Evolutionary conservation across 202 grass and related monocot species (phyloP).

Genomic region (Hordeum pubiflorum): DNA sequence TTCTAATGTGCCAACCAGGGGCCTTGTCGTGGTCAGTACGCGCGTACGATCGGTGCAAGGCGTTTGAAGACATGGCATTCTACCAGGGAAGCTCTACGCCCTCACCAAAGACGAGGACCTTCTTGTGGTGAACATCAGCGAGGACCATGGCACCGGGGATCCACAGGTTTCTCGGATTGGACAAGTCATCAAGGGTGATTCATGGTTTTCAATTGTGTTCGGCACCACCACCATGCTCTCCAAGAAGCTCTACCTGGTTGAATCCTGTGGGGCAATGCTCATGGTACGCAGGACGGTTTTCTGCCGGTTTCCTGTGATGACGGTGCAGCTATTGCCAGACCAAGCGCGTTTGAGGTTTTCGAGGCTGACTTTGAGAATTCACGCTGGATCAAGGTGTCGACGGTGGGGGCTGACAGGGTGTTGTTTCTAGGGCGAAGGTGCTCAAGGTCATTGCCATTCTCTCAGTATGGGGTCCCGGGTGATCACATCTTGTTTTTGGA

Average conservation of each 20-base stretch:
- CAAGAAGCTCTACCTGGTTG: constrained; percentile 17
- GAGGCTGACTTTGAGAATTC: background rate
- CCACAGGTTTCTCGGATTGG: background rate
- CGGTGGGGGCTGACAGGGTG: background rate
- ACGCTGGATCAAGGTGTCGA: background rate
- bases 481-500: background rate
- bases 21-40: background rate
- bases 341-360: background rate
- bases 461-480: background rate
- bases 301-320: background rate
- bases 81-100: constrained; percentile 19
- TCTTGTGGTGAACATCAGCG: background rate
- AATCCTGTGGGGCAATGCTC: background rate
- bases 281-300: constrained; percentile 10
- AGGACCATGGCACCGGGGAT: background rate
- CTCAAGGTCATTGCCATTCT: background rate
- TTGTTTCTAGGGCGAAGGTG: constrained; percentile 12
- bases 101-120: background rate
- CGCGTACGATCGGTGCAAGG: fast-evolving
- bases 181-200: background rate
- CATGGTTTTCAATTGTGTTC: too few species aligned
- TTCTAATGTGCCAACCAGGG: constrained; percentile 19
- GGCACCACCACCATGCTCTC: too few species aligned
- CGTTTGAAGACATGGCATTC: constrained; percentile 5
- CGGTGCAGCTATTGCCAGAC: background rate